These are phyloP conservation scores for Purshia tridentata DNA, from an alignment of 306 rosid species.

Conservation along the genomic window DNA sequence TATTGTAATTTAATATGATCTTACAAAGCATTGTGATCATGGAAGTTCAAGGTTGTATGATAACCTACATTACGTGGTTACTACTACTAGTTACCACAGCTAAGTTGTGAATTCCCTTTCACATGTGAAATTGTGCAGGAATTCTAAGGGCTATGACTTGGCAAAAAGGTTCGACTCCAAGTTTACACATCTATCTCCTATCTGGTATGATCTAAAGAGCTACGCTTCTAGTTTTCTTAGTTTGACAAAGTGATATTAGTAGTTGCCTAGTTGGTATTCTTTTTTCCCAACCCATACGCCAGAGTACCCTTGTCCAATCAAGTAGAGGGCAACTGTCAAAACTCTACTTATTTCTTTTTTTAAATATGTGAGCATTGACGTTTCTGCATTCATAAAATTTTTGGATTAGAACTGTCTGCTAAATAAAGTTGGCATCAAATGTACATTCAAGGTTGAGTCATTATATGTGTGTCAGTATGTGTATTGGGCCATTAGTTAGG, in stretches of 20 bases:
- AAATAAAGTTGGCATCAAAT: background rate
- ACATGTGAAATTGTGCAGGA: constrained; percentile 58
- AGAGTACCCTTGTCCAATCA: background rate
- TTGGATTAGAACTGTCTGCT: background rate
- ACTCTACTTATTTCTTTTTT: background rate
- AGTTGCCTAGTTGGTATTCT: constrained; percentile 13
- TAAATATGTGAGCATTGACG: background rate
- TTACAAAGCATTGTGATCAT: background rate
- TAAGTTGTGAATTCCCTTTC: constrained; percentile 8
- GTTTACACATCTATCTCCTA: constrained; percentile 88
- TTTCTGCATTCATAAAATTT: background rate
- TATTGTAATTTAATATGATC: background rate
- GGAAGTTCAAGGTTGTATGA: no score
- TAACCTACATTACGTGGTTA: no score
- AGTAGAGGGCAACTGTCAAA: background rate
- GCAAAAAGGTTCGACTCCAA: constrained; percentile 84
- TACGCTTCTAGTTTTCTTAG: constrained; percentile 31
- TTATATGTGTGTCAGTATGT: background rate
- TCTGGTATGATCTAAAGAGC: constrained; percentile 98
- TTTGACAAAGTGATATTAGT: constrained; percentile 16
- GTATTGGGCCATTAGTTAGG: background rate
- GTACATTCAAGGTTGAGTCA: background rate
- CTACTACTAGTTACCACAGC: no score
- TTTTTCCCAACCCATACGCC: background rate
- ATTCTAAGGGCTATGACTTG: constrained; percentile 79